Evolutionary conservation across 768 basidiomycete species (phyloP), one percentile per base, ranked within the genome.

Genomic region (Leccinum rimulosum): DNA sequence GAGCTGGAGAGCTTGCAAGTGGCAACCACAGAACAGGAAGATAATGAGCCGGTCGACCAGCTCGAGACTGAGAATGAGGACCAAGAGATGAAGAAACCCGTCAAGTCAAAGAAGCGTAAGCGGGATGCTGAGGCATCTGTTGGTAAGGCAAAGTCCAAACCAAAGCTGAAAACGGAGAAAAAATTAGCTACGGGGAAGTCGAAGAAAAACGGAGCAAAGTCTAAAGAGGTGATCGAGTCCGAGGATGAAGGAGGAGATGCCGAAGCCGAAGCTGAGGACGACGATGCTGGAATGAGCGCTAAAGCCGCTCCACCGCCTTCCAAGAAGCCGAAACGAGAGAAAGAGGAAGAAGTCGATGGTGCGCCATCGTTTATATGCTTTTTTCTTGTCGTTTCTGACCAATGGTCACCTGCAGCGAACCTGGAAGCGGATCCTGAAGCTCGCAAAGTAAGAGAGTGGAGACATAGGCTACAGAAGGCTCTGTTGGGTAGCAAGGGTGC

Each of bases 381-480:
- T 40, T 28, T 53, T 36, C 19, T 55, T 19, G 8, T 14, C 6
- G 55, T 17, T 61, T 5, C 57, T 67, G 52, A 66, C 58, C 43
- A 50, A 33, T 11, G 1, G 36, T 54, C 33, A 6, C 15, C 50
- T 51, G 25, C 52, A 79, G 79, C 77, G 57, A 77, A 78, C 54
- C 62, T 85, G 55, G 73, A 76, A 45, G 76, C 72, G 52, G 86
- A 89, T 71, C 80, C 80, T 2, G 87, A 89, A 61, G 88, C 85
- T 25, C 67, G 77, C 56, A 87, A 88, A 72, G 93, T 95, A 66
- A 87, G 90, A 68, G 89, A 91, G 58, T 96, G 95, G 94, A 81
- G 95, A 64, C 93, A 96, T 73, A 89, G 85, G 73, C 81, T 97
- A 3, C 95, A 98, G 75, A 90, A 93, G 73, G 89, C 85, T 0